Conservation (phyloP, 208 protist genomes). For the Trypanosoma theileri region DNA sequence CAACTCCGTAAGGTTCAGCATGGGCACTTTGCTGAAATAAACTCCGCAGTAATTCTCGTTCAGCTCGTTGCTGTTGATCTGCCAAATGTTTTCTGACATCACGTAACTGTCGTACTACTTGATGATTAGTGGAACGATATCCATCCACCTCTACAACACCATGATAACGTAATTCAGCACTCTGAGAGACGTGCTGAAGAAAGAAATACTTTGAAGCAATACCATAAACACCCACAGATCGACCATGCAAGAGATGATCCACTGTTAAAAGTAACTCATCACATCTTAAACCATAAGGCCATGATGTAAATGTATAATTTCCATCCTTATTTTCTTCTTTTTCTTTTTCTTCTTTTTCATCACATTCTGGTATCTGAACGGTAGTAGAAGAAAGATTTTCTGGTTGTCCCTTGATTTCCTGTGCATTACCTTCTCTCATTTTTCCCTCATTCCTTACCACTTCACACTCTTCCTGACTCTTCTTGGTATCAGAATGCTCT, state of each 20-base stretch:
- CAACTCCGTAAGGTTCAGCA: slow-evolving; percentile 1
- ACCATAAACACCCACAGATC: slow-evolving; percentile 77
- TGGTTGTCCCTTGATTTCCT: no score
- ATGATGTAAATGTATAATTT: slow-evolving; percentile 23
- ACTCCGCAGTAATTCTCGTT: slow-evolving; percentile 3
- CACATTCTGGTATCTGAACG: no score
- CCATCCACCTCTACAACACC: slow-evolving; percentile 46
- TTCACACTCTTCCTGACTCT: background rate
- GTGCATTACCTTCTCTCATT: background rate
- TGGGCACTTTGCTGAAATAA: slow-evolving; percentile 2
- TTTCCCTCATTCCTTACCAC: background rate
- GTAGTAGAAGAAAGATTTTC: background rate
- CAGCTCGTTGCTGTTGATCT: background rate
- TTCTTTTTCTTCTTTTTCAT: background rate
- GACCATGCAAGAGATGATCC: slow-evolving; percentile 73
- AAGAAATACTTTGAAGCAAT: slow-evolving; percentile 79
- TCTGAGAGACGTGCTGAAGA: slow-evolving; percentile 66
- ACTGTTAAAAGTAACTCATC: slow-evolving; percentile 63
- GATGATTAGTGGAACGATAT: slow-evolving; percentile 18
- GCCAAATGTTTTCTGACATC: slow-evolving; percentile 16
- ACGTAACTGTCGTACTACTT: slow-evolving; percentile 14
- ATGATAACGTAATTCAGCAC: slow-evolving; percentile 45
- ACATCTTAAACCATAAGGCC: slow-evolving; percentile 53
- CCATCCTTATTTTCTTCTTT: background rate
- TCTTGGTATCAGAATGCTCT: no score